Base-by-base conservation (phyloP, 2,329 filamentous ascomycete species). In the Saccharata proteae region DNA sequence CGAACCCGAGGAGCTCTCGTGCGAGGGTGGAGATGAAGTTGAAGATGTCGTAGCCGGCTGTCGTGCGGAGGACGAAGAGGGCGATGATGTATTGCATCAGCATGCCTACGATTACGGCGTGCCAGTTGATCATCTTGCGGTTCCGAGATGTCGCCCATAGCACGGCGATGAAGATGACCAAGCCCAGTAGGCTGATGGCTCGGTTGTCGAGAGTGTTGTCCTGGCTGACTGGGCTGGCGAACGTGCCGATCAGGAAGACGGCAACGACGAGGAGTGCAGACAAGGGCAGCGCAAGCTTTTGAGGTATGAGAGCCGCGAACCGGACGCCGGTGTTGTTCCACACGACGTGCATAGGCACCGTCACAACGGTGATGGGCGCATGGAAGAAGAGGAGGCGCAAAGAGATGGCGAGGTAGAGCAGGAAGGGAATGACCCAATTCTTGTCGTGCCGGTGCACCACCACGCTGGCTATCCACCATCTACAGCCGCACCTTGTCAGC, bases 1-100 rank as follows among this genome's bases (percentile, higher is more conserved):
- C 80, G 45, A 84, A 93, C 16, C 77, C 72, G 4, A 94, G 69
- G 16, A 93, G 65, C 39, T 74, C 67, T 16, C 74, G 71, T 2
- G 84, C 83, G 7, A 88, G 69, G 32, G 64, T 65, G 4, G 83
- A 85, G 45, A 93, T 72, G 61, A 93, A 93, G 54, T 74, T 74
- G 71, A 94, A 94, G 51, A 93, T 93, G 57, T 92, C 81, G 59
- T 57, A 92, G 36, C 85, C 86, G 22, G 74, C 81, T 22, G 67
- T 58, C 3, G 84, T 90, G 28, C 84, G 74, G 43, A 93, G 65
- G 28, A 93, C 86, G 46, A 94, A 93, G 9, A 93, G 66, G 4
- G 83, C 85, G 40, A 93, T 70, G 49, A 94, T 66, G 58, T 86
- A 94, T 56, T 94, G 86, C 8, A 77, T 66, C 24, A 93, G 64